Evolutionary conservation across 2,329 filamentous ascomycete genomes (phyloP), one percentile per base, ranked within the genome.

Genomic region (Botrytis fabae): DNA sequence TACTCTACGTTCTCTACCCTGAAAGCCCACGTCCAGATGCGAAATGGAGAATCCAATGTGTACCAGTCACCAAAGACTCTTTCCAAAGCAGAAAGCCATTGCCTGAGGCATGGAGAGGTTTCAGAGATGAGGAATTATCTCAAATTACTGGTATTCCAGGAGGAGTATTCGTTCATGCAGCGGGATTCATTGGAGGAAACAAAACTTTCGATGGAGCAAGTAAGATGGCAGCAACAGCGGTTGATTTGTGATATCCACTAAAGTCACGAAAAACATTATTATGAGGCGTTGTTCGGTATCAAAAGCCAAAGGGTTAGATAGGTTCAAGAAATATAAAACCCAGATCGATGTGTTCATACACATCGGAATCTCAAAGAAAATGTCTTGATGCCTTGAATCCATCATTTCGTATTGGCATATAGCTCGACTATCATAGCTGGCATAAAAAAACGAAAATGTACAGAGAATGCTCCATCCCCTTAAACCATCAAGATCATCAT

Each of bases 101-200:
- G 77, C 95, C 95, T 7, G 93, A 97, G 83, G 88, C 90, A 28
- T 99, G 96, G 96, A 91, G 95, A 79, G 96, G 96, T 12, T 91
- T 97, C 76, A 88, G 96, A 59, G 96, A 98, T 80, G 91, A 92
- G 78, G 90, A 95, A 82, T 86, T 99, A 70, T 93, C 95, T 82
- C 87, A 88, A 77, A 86, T 94, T 25, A 84, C 88, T 38, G 90
- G 91, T 51, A 85, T 94, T 42, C 85, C 85, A 8, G 93, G 95
- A 10, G 91, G 93, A 75, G 91, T 99, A 42, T 99, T 99, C 81
- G 92, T 98, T 44, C 96, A 99, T 81, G 95, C 95, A 5, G 91
- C 92, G 70, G 96, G 96, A 42, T 99, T 99, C 84, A 98, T 98
- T 80, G 96, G 96, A 28, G 96, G 96, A 3, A 97, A 98, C 83